Conservation (phyloP, 2,329 filamentous ascomycete species). For the Aspergillus thermomutatus region DNA sequence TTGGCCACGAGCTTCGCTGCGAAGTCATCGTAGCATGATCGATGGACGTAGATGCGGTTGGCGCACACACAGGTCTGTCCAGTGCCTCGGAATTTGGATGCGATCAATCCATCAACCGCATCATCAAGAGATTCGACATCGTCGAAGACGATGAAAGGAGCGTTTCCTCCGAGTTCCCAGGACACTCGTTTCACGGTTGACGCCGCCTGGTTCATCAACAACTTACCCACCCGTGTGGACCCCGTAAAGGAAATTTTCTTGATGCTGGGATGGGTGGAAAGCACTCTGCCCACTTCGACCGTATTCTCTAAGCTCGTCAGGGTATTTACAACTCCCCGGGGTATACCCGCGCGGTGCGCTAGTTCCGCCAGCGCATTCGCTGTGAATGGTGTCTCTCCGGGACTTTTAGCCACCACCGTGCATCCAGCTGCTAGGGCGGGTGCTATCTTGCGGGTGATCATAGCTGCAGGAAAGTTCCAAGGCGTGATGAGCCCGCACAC, state of each 20-base stretch:
- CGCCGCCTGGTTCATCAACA: constrained; percentile 89
- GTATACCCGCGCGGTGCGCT: constrained; percentile 82
- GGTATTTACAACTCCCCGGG: constrained; percentile 86
- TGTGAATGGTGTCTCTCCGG: constrained; percentile 88
- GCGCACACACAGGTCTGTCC: constrained; percentile 95
- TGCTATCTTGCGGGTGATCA: constrained; percentile 51
- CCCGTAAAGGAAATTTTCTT: constrained; percentile 95
- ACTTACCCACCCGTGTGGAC: constrained; percentile 59
- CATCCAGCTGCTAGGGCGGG: constrained; percentile 83
- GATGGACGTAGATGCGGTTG: constrained; percentile 53
- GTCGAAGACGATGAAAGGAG: constrained; percentile 95
- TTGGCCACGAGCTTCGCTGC: constrained; percentile 53
- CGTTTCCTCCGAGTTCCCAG: constrained; percentile 90
- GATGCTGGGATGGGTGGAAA: constrained; percentile 73
- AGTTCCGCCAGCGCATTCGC: constrained; percentile 84
- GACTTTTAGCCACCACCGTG: constrained; percentile 90
- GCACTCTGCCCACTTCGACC: constrained; percentile 67
- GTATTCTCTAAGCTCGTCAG: constrained; percentile 79
- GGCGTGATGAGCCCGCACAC: constrained; percentile 66
- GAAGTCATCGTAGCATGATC: constrained; percentile 52
- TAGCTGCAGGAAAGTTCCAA: constrained; percentile 60
- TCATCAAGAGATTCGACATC: constrained; percentile 78
- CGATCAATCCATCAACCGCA: constrained; percentile 77
- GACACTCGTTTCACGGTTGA: constrained; percentile 81
- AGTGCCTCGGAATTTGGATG: constrained; percentile 88